These are phyloP conservation scores for Fusarium nelsonii DNA, from an alignment of 2,329 filamentous ascomycete genomes.

Conservation along the genomic window DNA sequence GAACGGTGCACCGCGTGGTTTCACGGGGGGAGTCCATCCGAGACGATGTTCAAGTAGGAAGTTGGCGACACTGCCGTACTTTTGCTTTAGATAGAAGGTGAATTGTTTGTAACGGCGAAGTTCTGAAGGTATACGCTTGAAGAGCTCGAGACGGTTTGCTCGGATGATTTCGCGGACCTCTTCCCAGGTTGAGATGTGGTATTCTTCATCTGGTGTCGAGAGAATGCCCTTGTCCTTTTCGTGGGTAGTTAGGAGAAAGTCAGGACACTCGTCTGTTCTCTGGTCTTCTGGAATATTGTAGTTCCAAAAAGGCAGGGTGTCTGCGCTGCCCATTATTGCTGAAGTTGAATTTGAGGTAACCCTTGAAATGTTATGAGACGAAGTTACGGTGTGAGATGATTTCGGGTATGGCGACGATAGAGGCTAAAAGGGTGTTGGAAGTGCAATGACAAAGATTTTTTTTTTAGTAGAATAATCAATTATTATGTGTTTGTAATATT, in stretches of 20 bases:
- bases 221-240: conserved; percentile 79
- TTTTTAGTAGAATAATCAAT: background rate
- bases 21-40: conserved; percentile 69
- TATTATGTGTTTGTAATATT: background rate
- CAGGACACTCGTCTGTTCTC: conserved; percentile 76
- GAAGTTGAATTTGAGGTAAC: background rate
- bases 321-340: conserved; percentile 53
- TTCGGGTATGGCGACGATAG: background rate
- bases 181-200: conserved; percentile 74
- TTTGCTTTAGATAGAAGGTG: conserved; percentile 70
- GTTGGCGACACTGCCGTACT: conserved; percentile 81
- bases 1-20: conserved; percentile 56
- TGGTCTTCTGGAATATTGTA: conserved; percentile 76
- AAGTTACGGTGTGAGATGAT: conserved; percentile 34
- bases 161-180: conserved; percentile 73
- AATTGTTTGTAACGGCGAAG: conserved; percentile 83
- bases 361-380: background rate
- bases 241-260: conserved; percentile 72
- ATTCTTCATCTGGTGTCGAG: conserved; percentile 75
- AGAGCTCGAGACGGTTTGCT: conserved; percentile 77
- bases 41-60: conserved; percentile 81
- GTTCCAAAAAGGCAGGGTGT: conserved; percentile 78
- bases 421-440: background rate
- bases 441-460: background rate
- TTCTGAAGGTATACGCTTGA: conserved; percentile 81